phyloP scores from a whole-genome alignment of 495 filamentous ascomycete genomes.

The Xylaria venustula region DNA sequence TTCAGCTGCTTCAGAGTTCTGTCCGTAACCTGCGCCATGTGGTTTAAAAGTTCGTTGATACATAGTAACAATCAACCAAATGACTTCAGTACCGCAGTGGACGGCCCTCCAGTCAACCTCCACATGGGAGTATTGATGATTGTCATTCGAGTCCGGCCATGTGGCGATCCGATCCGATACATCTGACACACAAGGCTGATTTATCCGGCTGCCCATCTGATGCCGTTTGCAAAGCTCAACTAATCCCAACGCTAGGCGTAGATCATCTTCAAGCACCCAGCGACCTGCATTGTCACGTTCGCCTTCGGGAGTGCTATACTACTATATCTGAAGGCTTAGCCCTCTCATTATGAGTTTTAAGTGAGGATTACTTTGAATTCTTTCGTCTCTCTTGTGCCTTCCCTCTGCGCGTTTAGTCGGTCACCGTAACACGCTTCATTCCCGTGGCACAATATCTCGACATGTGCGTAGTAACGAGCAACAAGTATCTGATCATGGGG shows the following conservation, averaged over 20 bases:
- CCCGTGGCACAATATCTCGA: conserved; percentile 7
- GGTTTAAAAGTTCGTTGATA: neutral
- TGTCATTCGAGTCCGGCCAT: neutral
- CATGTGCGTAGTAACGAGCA: conserved; percentile 11
- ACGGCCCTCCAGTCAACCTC: neutral
- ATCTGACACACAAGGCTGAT: conserved; percentile 38
- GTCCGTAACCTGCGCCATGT: neutral
- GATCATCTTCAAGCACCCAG: neutral
- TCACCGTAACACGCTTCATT: neutral
- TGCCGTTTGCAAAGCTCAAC: conserved; percentile 21
- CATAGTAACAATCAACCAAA: neutral
- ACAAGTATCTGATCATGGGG: neutral
- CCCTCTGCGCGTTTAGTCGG: conserved; percentile 16
- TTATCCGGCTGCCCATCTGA: conserved; percentile 29
- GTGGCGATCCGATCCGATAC: conserved; percentile 25
- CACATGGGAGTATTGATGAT: neutral
- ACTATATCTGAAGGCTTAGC: conserved; percentile 17
- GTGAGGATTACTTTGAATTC: conserved; percentile 10
- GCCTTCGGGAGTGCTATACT: conserved; percentile 11
- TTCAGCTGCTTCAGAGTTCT: neutral
- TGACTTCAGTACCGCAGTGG: neutral
- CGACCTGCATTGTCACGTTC: conserved; percentile 2
- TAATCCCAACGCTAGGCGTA: conserved; percentile 1
- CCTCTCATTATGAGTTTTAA: conserved; percentile 17
- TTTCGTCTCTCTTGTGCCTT: neutral